Evolutionary conservation across 192 early-diverging fungal species (phyloP).

Genomic region (Glomus cerebriforme): DNA sequence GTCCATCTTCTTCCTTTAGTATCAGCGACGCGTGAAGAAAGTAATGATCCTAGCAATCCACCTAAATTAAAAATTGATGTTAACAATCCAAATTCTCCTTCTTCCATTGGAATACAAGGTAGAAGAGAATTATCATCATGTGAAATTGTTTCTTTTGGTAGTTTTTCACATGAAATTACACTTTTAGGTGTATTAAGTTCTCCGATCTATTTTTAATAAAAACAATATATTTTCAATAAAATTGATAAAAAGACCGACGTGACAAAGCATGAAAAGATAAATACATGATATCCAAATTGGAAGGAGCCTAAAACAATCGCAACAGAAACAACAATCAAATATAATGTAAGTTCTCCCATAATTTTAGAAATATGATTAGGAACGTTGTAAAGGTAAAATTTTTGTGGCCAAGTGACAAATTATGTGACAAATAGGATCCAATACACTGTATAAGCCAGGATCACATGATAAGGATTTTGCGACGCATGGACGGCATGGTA

Average conservation of each 20-base stretch:
- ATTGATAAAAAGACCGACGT: no score
- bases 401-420: no score
- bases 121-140: constrained; percentile 48
- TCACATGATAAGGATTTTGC: no score
- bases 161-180: constrained; percentile 49
- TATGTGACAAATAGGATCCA: no score
- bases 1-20: constrained; percentile 67
- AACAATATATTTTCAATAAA: not conserved
- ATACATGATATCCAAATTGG: constrained; percentile 59
- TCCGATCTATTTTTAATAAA: constrained; percentile 41
- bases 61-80: constrained; percentile 68
- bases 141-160: not conserved
- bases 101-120: constrained; percentile 70
- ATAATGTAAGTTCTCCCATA: constrained; percentile 40
- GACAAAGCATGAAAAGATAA: not conserved
- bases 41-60: constrained; percentile 74
- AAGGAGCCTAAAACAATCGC: constrained; percentile 51
- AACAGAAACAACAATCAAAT: constrained; percentile 46
- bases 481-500: no score
- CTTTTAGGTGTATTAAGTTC: constrained; percentile 60
- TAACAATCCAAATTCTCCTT: constrained; percentile 57
- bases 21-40: constrained; percentile 65
- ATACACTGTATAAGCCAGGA: no score
- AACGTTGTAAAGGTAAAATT: no score
- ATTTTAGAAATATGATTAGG: not conserved